Percentiles rank a stretch among this genome's conserved stretches.
Conservation (phyloP, 2,329 filamentous ascomycete species). For the Aspergillus bombycis region DNA sequence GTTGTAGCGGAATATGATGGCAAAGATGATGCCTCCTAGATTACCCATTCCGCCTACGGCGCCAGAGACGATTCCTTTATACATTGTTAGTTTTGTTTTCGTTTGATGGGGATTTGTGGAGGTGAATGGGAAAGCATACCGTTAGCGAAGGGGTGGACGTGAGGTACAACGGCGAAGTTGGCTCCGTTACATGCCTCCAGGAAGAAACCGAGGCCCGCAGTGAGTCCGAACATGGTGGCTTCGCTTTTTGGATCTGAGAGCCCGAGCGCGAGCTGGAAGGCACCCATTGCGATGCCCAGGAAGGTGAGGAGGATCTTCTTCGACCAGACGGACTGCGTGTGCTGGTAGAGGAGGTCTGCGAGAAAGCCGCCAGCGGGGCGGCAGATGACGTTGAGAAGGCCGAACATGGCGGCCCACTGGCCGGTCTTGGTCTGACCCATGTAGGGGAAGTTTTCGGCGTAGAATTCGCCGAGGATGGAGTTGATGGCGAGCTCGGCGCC, state of each 20-base stretch:
- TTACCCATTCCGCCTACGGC: slow-evolving; percentile 80
- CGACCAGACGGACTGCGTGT: slow-evolving; percentile 58
- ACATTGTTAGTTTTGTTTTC: slow-evolving; percentile 2
- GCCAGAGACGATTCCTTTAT: slow-evolving; percentile 66
- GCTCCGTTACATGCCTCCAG: slow-evolving; percentile 83
- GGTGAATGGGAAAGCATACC: slow-evolving; percentile 49
- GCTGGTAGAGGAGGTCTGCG: slow-evolving; percentile 59
- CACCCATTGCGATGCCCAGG: slow-evolving; percentile 60
- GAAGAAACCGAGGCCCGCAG: slow-evolving; percentile 79
- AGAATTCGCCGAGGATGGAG: slow-evolving; percentile 63
- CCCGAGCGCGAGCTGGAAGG: slow-evolving; percentile 66
- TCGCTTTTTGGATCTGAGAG: slow-evolving; percentile 64
- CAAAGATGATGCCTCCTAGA: slow-evolving; percentile 81
- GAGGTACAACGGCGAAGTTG: slow-evolving; percentile 84
- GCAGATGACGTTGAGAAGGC: slow-evolving; percentile 54
- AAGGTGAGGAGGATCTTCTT: slow-evolving; percentile 67
- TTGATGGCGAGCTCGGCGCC: slow-evolving; percentile 65
- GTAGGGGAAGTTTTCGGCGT: slow-evolving; percentile 57
- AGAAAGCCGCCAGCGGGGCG: slow-evolving; percentile 55
- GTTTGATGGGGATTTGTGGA: neutral
- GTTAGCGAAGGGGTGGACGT: slow-evolving; percentile 82
- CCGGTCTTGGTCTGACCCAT: slow-evolving; percentile 60
- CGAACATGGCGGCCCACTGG: slow-evolving; percentile 60
- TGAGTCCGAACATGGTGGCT: slow-evolving; percentile 72
- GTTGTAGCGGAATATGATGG: slow-evolving; percentile 78